phyloP scores from a whole-genome alignment of 139 green algal genomes.

The Ulvella scutata region DNA sequence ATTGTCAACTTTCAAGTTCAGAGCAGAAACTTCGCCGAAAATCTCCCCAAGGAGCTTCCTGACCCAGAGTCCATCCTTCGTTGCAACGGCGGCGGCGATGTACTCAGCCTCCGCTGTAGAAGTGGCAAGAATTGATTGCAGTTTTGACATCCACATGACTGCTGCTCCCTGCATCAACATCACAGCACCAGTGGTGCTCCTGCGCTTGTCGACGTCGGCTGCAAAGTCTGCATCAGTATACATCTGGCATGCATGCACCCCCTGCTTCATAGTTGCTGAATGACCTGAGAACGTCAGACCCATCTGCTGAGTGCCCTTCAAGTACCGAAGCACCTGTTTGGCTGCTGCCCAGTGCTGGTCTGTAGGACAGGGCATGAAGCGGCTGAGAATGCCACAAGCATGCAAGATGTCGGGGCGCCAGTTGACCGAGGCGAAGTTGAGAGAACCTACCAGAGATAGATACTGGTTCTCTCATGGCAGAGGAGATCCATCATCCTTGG shows the following conservation, averaged over 20 bases:
- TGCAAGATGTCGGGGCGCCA: constrained; percentile 12
- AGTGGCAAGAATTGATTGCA: constrained; percentile 17
- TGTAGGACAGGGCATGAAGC: constrained; percentile 9
- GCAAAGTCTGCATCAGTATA: constrained; percentile 15
- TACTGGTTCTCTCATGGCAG: neutral
- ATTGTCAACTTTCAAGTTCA: constrained; percentile 15
- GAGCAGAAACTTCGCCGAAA: neutral
- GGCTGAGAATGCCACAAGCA: constrained; percentile 7
- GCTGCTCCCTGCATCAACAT: constrained; percentile 14
- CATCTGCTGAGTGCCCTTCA: neutral
- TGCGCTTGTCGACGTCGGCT: neutral
- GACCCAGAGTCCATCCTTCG: constrained; percentile 18
- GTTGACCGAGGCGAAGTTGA: constrained; percentile 1
- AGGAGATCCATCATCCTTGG: neutral
- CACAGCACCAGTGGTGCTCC: constrained; percentile 7
- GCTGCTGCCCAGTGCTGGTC: constrained; percentile 11
- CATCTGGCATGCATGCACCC: neutral
- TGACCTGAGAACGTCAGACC: neutral
- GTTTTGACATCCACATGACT: constrained; percentile 15
- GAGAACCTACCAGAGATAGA: constrained; percentile 3
- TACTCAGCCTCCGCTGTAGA: constrained; percentile 24
- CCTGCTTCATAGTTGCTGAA: too few species aligned
- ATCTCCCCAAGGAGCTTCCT: constrained; percentile 9
- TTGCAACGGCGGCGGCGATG: constrained; percentile 9
- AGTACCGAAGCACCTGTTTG: constrained; percentile 9